Conservation (phyloP, 2,329 filamentous ascomycete species). For the Rhinocladiella similis region DNA sequence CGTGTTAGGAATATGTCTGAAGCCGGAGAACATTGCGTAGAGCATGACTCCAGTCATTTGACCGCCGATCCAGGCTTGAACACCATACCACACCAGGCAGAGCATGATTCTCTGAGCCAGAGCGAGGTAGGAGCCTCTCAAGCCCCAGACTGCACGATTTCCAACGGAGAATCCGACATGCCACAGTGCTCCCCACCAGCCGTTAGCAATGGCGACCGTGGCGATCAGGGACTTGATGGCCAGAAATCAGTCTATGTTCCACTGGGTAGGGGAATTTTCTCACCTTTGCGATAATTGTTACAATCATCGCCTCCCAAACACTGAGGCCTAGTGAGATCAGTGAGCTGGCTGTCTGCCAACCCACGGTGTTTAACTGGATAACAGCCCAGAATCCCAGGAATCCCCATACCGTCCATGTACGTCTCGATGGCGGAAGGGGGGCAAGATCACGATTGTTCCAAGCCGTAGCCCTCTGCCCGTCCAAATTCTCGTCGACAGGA, state of each 20-base stretch:
- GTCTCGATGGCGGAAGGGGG: constrained; percentile 3
- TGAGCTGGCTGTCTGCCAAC: not conserved
- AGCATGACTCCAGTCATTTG: not conserved
- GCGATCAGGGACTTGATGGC: not conserved
- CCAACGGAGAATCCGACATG: not conserved
- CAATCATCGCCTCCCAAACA: not conserved
- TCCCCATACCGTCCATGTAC: not conserved
- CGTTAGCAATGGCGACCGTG: not conserved
- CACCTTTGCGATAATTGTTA: not conserved
- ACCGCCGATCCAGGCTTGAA: not conserved
- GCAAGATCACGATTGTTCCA: constrained; percentile 16
- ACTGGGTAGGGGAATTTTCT: not conserved
- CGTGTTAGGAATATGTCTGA: constrained; percentile 9
- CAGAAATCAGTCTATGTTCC: not conserved
- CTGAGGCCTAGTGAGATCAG: not conserved
- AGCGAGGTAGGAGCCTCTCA: not conserved
- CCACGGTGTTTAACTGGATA: not conserved
- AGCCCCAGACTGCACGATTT: not conserved
- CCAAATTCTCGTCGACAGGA: constrained; percentile 11
- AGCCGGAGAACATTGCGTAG: constrained; percentile 6
- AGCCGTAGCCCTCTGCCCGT: constrained; percentile 8
- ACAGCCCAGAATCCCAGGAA: not conserved
- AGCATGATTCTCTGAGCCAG: not conserved
- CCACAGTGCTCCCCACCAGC: not conserved
- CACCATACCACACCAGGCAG: not conserved